phyloP scores from a whole-genome alignment of 352 stramenopile species.

The Phytophthora boehmeriae region DNA sequence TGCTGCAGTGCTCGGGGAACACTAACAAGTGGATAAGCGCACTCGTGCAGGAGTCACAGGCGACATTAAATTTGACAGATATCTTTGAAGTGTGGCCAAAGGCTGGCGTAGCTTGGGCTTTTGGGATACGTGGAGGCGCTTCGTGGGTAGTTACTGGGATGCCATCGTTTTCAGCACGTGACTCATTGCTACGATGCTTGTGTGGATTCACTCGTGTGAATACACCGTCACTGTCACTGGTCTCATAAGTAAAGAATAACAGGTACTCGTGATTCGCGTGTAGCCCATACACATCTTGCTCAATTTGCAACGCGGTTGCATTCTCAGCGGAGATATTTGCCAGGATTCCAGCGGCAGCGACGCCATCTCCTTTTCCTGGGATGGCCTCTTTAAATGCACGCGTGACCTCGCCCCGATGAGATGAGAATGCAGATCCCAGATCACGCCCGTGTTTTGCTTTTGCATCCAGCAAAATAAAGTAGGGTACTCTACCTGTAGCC shows the following conservation, averaged over 20 bases:
- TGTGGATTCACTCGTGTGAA: slow-evolving; percentile 76
- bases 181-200: slow-evolving; percentile 51
- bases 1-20: slow-evolving; percentile 40
- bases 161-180: slow-evolving; percentile 40
- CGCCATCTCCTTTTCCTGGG: slow-evolving; percentile 32
- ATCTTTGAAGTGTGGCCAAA: slow-evolving; percentile 60
- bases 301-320: slow-evolving; percentile 44
- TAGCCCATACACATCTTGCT: slow-evolving; percentile 46
- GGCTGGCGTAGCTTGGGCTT: slow-evolving; percentile 49
- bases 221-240: slow-evolving; percentile 61
- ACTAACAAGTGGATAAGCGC: slow-evolving; percentile 64
- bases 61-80: slow-evolving; percentile 63
- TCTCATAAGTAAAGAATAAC: slow-evolving; percentile 83
- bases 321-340: slow-evolving; percentile 49
- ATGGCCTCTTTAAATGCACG: slow-evolving; percentile 25
- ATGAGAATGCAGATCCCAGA: slow-evolving; percentile 10
- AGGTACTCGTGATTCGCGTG: slow-evolving; percentile 56
- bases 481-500: slow-evolving; percentile 48
- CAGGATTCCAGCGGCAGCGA: slow-evolving; percentile 58
- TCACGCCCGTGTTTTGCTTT: slow-evolving; percentile 38
- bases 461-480: slow-evolving; percentile 68
- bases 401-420: slow-evolving; percentile 27
- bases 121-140: slow-evolving; percentile 43
- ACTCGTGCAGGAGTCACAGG: slow-evolving; percentile 50
- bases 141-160: slow-evolving; percentile 67